Conservation (phyloP, 2,329 filamentous ascomycete genomes). For the Dryadomyces quercus-mongolicae region DNA sequence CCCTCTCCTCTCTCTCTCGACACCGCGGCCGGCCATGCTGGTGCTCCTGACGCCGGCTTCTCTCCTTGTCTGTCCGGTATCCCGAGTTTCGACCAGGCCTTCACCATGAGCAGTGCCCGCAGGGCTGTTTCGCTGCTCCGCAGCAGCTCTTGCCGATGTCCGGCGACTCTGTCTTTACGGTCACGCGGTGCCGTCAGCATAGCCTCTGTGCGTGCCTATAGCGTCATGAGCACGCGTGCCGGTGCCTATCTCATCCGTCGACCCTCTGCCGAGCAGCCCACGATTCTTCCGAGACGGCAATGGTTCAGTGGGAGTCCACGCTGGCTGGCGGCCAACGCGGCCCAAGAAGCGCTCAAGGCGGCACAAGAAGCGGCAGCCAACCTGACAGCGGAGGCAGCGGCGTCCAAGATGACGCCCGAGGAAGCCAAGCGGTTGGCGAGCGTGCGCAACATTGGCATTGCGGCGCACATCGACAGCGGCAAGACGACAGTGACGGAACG, state of each 20-base stretch:
- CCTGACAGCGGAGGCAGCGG: slow-evolving; percentile 48
- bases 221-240: background rate
- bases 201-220: no score
- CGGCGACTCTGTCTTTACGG: background rate
- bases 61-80: background rate
- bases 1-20: slow-evolving; percentile 9
- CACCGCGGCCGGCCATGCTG: slow-evolving; percentile 14
- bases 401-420: slow-evolving; percentile 67
- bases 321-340: slow-evolving; percentile 22
- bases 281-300: slow-evolving; percentile 18
- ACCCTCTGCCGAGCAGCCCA: no score
- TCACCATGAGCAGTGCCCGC: slow-evolving; percentile 8
- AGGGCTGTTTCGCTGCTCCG: slow-evolving; percentile 6
- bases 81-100: background rate
- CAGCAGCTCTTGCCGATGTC: slow-evolving; percentile 2
- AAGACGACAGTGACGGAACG: slow-evolving; percentile 96
- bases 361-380: slow-evolving; percentile 38
- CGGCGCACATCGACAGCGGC: slow-evolving; percentile 97
- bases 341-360: slow-evolving; percentile 20
- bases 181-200: no score
- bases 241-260: slow-evolving; percentile 13
- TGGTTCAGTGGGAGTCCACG: slow-evolving; percentile 26
- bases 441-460: slow-evolving; percentile 96
- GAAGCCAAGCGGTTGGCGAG: slow-evolving; percentile 67
- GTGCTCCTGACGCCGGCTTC: background rate